A percentile compares a stretch with the other conserved stretches of the same genome.
phyloP scores from a whole-genome alignment of 192 early-diverging fungal species.

The Anaeromyces robustus region DNA sequence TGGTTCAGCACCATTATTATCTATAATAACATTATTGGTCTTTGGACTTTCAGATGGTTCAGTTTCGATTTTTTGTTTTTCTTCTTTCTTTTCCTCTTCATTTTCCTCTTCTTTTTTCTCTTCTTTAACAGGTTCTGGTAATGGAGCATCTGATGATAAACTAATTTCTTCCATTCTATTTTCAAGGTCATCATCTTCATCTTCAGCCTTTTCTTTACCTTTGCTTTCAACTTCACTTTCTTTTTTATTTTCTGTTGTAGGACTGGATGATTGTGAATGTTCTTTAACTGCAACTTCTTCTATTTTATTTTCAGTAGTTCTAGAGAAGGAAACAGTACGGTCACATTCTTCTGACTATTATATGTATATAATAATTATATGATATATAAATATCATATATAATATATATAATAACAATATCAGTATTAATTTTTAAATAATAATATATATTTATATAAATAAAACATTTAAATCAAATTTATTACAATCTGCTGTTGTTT shows the following conservation, averaged over 20 bases:
- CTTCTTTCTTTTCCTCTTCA: conserved; percentile 4
- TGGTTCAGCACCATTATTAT: neutral
- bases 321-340: neutral
- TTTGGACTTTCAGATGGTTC: too few relatives aligned
- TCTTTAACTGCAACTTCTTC: neutral
- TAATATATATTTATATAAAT: neutral
- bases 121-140: conserved; percentile 4
- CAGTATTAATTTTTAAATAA: too few relatives aligned
- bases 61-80: neutral
- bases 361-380: too few relatives aligned
- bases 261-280: too few relatives aligned
- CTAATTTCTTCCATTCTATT: conserved; percentile 21
- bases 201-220: conserved; percentile 1
- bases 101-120: neutral
- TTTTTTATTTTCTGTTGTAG: conserved; percentile 10
- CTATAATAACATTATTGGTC: conserved; percentile 9
- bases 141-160: conserved; percentile 1
- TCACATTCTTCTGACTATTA: neutral
- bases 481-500: conserved; percentile 13
- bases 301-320: neutral
- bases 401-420: too few relatives aligned
- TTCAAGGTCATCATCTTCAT: conserved; percentile 7
- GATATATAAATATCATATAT: too few relatives aligned
- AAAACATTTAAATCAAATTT: neutral
- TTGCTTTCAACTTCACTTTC: conserved; percentile 8